Base-by-base conservation (phyloP, 306 rosid genomes). In the Benincasa hispida region DNA sequence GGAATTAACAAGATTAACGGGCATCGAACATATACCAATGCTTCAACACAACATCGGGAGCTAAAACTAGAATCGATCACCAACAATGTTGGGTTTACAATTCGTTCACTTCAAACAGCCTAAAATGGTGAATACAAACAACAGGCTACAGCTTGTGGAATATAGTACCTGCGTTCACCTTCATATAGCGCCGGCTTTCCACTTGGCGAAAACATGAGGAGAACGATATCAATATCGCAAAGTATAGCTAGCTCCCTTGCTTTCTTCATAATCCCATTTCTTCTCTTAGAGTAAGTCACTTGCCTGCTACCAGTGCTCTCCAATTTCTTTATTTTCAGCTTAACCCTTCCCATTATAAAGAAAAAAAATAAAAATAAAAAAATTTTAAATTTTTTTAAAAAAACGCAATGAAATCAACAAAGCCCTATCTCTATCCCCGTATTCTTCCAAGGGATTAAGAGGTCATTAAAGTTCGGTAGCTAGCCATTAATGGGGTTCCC, bases 181-280 rank as follows among this genome's bases (percentile, higher is more conserved):
- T 87, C 80, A 80, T 96, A 94, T 15, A 92, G 27, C 17, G 96
- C 77, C 70, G 99, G 96, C 83, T 87, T 92, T 80, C 96, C 99
- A n/a, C 82, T 77, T 1, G 99, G 99, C 8, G 99, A 91, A 81
- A 94, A 94, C 99, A 94, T 94, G 78, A 94, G 98, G 81, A 94
- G 99, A 69, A 92, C 73, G 77, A 94, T 89, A 76, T 91, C 98
- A 60, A 91, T 89, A 72, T 94, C 98, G 34, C 98, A 91, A 4
- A 94, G 79, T 41, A 94, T 90, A 41, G 96, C 91, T 45, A 94
- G 84, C 62, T 94, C 99, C 68, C 83, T 77, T 15, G 99, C 99
- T 84, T 94, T 94, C 74, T 90, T 92, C 81, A 92, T 77, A 60
- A 92, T 92, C 58, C 95, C 93, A 72, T 86, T 82, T 81, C 79